Conservation (phyloP, 768 basidiomycete genomes). For the Crepidotus variabilis region DNA sequence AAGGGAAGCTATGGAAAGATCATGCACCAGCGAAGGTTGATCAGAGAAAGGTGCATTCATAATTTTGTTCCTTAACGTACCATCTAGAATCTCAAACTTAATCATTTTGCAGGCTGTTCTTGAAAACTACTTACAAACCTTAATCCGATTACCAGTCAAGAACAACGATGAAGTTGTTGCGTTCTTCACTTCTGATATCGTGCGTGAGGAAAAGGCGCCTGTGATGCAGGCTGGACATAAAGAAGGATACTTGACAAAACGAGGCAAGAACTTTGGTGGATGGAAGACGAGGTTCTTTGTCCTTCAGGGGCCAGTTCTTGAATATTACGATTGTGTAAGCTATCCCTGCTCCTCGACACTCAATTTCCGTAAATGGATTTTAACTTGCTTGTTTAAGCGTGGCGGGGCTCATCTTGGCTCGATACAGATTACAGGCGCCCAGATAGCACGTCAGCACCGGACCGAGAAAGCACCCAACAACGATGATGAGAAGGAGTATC, state of each 20-base stretch:
- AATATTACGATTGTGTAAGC: conserved; percentile 94
- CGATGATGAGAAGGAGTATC: conserved; percentile 90
- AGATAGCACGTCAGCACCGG: conserved; percentile 92
- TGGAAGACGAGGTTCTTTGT: conserved; percentile 98
- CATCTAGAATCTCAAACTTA: conserved; percentile 6
- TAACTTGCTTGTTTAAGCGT: conserved; percentile 41
- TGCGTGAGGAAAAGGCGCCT: conserved; percentile 70
- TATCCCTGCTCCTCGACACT: conserved; percentile 8
- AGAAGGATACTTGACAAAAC: conserved; percentile 93
- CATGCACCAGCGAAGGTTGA: conserved; percentile 96
- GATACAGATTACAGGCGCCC: conserved; percentile 86
- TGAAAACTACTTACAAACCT: conserved; percentile 81
- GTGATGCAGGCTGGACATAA: conserved; percentile 83
- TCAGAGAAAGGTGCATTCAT: conserved; percentile 77
- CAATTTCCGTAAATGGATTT: conserved; percentile 4
- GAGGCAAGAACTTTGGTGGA: conserved; percentile 96
- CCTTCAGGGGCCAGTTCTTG: conserved; percentile 82
- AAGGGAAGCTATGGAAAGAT: conserved; percentile 94
- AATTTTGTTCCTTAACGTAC: neutral
- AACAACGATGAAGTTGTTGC: conserved; percentile 87
- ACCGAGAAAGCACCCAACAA: conserved; percentile 44
- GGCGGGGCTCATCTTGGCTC: conserved; percentile 91
- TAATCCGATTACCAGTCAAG: conserved; percentile 79
- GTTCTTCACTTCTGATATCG: conserved; percentile 89
- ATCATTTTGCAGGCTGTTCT: conserved; percentile 53